A percentile compares a stretch with the other conserved stretches of the same genome.
These are phyloP conservation scores for Metschnikowia colocasiae DNA, from an alignment of 805 yeast species.

Conservation along the genomic window DNA sequence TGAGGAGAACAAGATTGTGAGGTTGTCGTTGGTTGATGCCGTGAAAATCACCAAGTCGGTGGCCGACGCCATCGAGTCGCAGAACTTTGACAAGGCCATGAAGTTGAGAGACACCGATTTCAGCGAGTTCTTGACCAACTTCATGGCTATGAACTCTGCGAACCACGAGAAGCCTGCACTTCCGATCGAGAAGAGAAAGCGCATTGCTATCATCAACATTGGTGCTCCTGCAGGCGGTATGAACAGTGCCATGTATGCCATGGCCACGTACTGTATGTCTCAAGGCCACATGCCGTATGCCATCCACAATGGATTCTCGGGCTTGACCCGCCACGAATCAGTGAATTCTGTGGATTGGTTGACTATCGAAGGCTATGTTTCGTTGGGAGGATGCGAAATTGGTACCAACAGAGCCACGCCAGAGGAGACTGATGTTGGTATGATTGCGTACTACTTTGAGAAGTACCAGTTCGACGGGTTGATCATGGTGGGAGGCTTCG, in stretches of 20 bases:
- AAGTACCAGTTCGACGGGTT: slow-evolving; percentile 68
- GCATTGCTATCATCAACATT: slow-evolving; percentile 81
- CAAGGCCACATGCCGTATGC: slow-evolving; percentile 90
- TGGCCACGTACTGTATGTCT: slow-evolving; percentile 81
- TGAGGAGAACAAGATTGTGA: slow-evolving; percentile 64
- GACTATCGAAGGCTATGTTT: slow-evolving; percentile 85
- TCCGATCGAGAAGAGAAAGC: slow-evolving; percentile 55
- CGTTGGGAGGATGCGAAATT: slow-evolving; percentile 90
- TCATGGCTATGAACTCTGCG: slow-evolving; percentile 47
- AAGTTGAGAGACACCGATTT: slow-evolving; percentile 67
- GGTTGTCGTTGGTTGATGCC: slow-evolving; percentile 69
- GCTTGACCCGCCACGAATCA: slow-evolving; percentile 85
- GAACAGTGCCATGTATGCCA: slow-evolving; percentile 90
- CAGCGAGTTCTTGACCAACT: slow-evolving; percentile 59
- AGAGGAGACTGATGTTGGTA: slow-evolving; percentile 57
- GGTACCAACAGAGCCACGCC: slow-evolving; percentile 95
- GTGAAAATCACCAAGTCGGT: slow-evolving; percentile 68
- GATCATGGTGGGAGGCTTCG: slow-evolving; percentile 77
- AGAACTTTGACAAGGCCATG: slow-evolving; percentile 69
- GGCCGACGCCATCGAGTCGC: slow-evolving; percentile 61
- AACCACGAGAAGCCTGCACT: slow-evolving; percentile 40
- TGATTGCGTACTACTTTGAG: slow-evolving; percentile 68
- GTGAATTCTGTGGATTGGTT: slow-evolving; percentile 74
- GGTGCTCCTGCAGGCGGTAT: slow-evolving; percentile 98
- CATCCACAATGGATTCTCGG: slow-evolving; percentile 89